Evolutionary conservation across 108 stramenopile genomes (phyloP).

Genomic region (Nannochloropsis granulata): DNA sequence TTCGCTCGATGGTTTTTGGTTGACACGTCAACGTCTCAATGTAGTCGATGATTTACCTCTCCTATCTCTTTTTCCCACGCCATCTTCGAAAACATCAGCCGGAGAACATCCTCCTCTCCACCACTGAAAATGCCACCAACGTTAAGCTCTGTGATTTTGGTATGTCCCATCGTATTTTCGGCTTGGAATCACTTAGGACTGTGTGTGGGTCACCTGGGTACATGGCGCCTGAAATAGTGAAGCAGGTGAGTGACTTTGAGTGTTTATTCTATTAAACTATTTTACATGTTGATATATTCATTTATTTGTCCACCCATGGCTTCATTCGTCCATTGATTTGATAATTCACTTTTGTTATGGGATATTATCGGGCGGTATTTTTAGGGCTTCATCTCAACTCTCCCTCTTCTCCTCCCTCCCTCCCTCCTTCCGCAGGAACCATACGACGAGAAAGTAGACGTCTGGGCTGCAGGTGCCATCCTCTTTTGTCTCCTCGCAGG

Average conservation of each 20-base stretch:
- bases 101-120: conserved; percentile 7
- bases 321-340: no score
- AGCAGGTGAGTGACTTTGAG: neutral
- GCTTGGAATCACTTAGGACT: neutral
- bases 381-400: no score
- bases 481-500: neutral
- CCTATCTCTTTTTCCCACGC: neutral
- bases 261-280: no score
- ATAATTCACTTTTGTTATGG: no score
- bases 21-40: neutral
- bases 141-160: conserved; percentile 18
- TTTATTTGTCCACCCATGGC: no score
- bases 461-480: neutral
- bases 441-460: neutral
- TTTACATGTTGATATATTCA: no score
- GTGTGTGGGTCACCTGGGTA: neutral
- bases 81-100: conserved; percentile 2
- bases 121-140: neutral
- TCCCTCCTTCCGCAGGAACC: neutral
- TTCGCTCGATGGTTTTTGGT: neutral
- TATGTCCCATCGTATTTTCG: neutral
- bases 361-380: no score
- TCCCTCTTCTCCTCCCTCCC: neutral
- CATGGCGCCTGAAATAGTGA: neutral
- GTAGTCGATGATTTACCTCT: neutral